A percentile compares a stretch with the other conserved stretches of the same genome.
Evolutionary conservation across 768 basidiomycete genomes (phyloP).

Genomic region (Mycena latifolia): DNA sequence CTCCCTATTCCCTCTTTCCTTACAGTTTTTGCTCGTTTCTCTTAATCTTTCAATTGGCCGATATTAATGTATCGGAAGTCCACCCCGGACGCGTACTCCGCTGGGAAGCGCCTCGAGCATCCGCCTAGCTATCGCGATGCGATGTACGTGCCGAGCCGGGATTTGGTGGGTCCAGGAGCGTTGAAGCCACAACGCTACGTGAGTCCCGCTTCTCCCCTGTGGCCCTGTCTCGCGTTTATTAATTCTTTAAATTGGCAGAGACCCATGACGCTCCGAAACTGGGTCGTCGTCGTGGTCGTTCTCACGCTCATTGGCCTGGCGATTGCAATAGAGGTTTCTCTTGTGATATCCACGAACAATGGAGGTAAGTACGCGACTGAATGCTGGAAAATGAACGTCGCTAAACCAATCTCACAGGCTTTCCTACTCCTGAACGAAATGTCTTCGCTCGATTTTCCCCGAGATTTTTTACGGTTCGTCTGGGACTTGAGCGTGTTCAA

Average conservation of each 20-base stretch:
- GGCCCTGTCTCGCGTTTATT: not conserved
- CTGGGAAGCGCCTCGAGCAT: not conserved
- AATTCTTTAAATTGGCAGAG: not conserved
- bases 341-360: conserved; percentile 53
- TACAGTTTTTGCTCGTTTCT: not conserved
- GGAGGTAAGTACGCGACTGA: conserved; percentile 48
- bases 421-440: conserved; percentile 62
- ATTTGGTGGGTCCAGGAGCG: not conserved
- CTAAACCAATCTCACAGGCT: not conserved
- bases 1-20: not conserved
- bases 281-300: conserved; percentile 16
- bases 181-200: conserved; percentile 11
- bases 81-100: not conserved
- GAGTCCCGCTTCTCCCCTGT: not conserved
- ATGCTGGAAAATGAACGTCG: not conserved
- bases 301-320: conserved; percentile 52
- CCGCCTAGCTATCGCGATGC: conserved; percentile 30
- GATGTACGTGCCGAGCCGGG: conserved; percentile 28
- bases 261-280: conserved; percentile 19
- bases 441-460: conserved; percentile 61
- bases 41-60: conserved; percentile 1
- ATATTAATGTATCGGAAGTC: conserved; percentile 15
- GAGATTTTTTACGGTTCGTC: conserved; percentile 52
- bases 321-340: conserved; percentile 57
- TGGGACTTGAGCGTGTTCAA: not conserved